A percentile compares a stretch with the other conserved stretches of the same genome.
phyloP scores from a whole-genome alignment of 1,284 basidiomycete species.

The Salmacisia buchloeana region DNA sequence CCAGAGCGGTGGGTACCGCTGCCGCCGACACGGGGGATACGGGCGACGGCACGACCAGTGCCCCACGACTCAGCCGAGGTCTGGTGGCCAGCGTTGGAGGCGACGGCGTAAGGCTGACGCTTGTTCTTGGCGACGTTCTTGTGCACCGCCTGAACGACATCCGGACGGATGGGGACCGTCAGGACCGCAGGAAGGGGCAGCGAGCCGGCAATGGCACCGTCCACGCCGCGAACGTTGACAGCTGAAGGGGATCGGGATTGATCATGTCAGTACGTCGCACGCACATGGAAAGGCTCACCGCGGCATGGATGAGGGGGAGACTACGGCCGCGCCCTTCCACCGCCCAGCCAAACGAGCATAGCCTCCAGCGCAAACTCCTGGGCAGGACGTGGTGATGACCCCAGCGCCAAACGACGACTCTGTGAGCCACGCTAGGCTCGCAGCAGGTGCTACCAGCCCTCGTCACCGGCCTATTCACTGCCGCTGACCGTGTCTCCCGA shows the following conservation, averaged over 20 bases:
- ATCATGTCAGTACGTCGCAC: neutral
- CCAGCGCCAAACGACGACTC: too few species aligned
- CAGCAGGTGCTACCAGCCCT: too few species aligned
- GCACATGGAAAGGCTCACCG: neutral
- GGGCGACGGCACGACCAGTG: constrained; percentile 98
- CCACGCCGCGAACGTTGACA: constrained; percentile 49
- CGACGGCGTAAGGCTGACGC: constrained; percentile 94
- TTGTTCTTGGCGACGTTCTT: constrained; percentile 99
- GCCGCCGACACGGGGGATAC: constrained; percentile 99
- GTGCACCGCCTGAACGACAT: constrained; percentile 97
- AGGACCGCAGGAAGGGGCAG: constrained; percentile 93
- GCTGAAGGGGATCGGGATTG: constrained; percentile 21
- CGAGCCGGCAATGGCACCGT: constrained; percentile 69
- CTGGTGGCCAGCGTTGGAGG: constrained; percentile 97
- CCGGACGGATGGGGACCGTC: constrained; percentile 94
- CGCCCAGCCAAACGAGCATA: too few species aligned
- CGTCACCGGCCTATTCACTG: too few species aligned
- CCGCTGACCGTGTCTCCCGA: neutral
- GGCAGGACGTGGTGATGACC: too few species aligned
- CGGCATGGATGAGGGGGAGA: too few species aligned
- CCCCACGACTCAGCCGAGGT: constrained; percentile 99
- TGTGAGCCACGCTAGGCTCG: too few species aligned
- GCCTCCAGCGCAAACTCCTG: too few species aligned
- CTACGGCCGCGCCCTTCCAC: too few species aligned
- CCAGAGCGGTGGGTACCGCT: constrained; percentile 98